Percentiles rank a stretch among this genome's conserved stretches.
Conservation (phyloP, 768 basidiomycete species). For the Pseudohyphozyma bogoriensis region DNA sequence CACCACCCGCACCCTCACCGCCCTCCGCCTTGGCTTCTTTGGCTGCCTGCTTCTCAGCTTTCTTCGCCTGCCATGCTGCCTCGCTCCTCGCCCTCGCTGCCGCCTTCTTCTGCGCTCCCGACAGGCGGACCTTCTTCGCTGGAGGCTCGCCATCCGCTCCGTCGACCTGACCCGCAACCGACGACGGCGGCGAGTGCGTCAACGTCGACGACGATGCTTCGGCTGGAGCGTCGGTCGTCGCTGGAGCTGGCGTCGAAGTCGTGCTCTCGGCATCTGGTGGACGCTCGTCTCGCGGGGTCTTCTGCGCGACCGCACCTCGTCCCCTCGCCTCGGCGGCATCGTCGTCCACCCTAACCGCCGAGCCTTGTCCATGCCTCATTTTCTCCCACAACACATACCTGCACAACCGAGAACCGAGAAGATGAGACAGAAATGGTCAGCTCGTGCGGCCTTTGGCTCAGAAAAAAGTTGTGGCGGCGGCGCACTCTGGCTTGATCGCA, state of each 20-base stretch:
- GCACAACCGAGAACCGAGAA: too few species aligned
- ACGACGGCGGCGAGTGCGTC: neutral
- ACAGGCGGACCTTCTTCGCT: slow-evolving; percentile 34
- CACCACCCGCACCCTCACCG: slow-evolving; percentile 29
- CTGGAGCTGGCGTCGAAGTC: too few species aligned
- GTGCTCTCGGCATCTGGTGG: neutral
- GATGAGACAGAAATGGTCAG: neutral
- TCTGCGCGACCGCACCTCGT: too few species aligned
- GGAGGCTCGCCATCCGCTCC: slow-evolving; percentile 27
- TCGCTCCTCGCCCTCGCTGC: slow-evolving; percentile 59
- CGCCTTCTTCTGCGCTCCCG: slow-evolving; percentile 42
- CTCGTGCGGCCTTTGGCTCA: neutral
- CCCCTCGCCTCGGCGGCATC: slow-evolving; percentile 23
- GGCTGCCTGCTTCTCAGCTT: slow-evolving; percentile 32
- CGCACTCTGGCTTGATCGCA: slow-evolving; percentile 5
- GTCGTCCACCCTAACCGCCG: slow-evolving; percentile 1
- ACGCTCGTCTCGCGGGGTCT: neutral
- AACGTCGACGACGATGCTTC: neutral
- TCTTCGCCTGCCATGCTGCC: slow-evolving; percentile 41
- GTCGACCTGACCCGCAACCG: neutral
- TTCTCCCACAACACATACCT: slow-evolving; percentile 24
- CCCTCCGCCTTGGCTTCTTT: slow-evolving; percentile 4
- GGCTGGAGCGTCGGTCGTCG: neutral
- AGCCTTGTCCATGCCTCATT: neutral
- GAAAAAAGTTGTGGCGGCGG: neutral